Conservation (phyloP, 345 rosid species). For the Hypericum perforatum region DNA sequence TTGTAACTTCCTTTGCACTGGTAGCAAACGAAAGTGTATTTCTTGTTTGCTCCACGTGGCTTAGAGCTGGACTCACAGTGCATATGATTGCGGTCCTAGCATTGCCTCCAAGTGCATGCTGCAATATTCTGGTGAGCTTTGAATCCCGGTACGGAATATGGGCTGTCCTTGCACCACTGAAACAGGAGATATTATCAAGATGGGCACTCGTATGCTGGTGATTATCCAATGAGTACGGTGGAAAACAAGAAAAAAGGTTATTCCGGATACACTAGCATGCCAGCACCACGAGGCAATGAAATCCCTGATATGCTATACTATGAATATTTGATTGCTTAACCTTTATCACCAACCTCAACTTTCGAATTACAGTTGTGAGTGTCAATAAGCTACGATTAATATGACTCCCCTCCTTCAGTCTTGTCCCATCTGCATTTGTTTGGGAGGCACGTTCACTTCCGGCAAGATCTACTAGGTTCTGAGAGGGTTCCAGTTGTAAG, state of each 20-base stretch:
- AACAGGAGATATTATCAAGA: slow-evolving; percentile 1
- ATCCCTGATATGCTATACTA: neutral
- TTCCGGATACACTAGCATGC: too few relatives aligned
- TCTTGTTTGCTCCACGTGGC: slow-evolving; percentile 86
- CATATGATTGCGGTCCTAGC: slow-evolving; percentile 95
- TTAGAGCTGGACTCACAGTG: slow-evolving; percentile 86
- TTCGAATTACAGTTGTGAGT: slow-evolving; percentile 86
- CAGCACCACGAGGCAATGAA: neutral
- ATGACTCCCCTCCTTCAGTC: slow-evolving; percentile 93
- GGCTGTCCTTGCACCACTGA: slow-evolving; percentile 60
- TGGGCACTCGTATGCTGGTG: too few relatives aligned
- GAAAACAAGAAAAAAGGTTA: too few relatives aligned
- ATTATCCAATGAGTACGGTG: too few relatives aligned
- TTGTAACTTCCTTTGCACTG: slow-evolving; percentile 92
- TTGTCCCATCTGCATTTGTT: slow-evolving; percentile 71
- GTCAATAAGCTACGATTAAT: slow-evolving; percentile 92
- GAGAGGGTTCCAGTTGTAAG: slow-evolving; percentile 15
- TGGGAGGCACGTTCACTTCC: slow-evolving; percentile 92
- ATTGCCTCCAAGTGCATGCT: slow-evolving; percentile 96
- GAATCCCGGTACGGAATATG: slow-evolving; percentile 96
- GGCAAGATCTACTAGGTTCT: slow-evolving; percentile 99
- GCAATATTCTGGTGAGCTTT: slow-evolving; percentile 90
- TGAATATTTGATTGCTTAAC: slow-evolving; percentile 1
- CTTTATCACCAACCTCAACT: slow-evolving; percentile 55
- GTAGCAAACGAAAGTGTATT: slow-evolving; percentile 81